Evolutionary conservation across 2,329 filamentous ascomycete genomes (phyloP).

Genomic region (Cercospora janseana): DNA sequence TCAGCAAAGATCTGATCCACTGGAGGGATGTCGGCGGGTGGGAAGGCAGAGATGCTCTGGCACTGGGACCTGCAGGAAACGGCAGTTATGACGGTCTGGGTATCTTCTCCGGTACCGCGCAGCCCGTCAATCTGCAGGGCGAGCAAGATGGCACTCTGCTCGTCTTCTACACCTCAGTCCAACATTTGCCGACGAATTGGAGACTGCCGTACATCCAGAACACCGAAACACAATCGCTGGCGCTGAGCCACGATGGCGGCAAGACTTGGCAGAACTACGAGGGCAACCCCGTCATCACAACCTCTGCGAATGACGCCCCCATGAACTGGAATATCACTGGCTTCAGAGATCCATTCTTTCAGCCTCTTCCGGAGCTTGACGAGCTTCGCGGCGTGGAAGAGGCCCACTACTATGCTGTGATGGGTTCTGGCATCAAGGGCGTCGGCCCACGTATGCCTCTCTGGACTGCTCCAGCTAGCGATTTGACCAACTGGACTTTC

Average conservation of each 20-base stretch:
- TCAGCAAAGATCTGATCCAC: conserved; percentile 50
- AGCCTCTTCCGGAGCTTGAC: conserved; percentile 43
- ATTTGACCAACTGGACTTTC: conserved; percentile 50
- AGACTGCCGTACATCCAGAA: conserved; percentile 44
- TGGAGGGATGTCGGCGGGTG: conserved; percentile 47
- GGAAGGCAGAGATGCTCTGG: conserved; percentile 44
- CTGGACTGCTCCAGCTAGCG: conserved; percentile 46
- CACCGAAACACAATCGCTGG: conserved; percentile 49
- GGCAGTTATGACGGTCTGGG: conserved; percentile 52
- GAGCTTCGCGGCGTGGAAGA: conserved; percentile 42
- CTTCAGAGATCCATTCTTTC: conserved; percentile 42
- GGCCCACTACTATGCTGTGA: conserved; percentile 48
- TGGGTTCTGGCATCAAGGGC: conserved; percentile 49
- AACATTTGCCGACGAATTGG: conserved; percentile 48
- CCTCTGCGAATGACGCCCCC: conserved; percentile 38
- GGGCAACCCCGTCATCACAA: conserved; percentile 47
- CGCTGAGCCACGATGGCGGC: conserved; percentile 48
- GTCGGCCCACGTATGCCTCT: conserved; percentile 49
- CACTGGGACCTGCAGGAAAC: conserved; percentile 43
- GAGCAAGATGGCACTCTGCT: conserved; percentile 48
- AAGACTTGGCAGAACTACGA: conserved; percentile 49
- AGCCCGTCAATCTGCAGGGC: conserved; percentile 50
- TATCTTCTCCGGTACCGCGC: conserved; percentile 53
- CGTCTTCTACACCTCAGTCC: conserved; percentile 50
- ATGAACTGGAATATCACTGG: conserved; percentile 48